phyloP scores from a whole-genome alignment of 805 yeast genomes.

The Barnettozyma californica region DNA sequence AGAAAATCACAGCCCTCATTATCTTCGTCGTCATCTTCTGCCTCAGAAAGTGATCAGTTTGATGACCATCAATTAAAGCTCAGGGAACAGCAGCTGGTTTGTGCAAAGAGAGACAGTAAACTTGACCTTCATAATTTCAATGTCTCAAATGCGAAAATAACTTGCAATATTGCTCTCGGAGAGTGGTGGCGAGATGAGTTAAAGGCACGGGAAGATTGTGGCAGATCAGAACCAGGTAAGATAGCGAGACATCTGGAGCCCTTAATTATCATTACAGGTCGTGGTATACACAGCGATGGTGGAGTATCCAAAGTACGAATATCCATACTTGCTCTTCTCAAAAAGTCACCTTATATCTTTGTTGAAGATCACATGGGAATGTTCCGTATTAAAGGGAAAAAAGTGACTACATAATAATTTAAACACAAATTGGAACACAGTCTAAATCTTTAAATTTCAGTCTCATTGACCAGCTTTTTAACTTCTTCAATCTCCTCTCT shows the following conservation, averaged over 20 bases:
- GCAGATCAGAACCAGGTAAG: slow-evolving; percentile 31
- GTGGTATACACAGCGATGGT: slow-evolving; percentile 63
- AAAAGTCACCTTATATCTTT: slow-evolving; percentile 34
- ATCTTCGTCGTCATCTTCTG: neutral
- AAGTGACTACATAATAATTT: slow-evolving; percentile 4
- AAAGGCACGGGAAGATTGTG: slow-evolving; percentile 35
- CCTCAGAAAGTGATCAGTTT: neutral
- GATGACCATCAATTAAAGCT: slow-evolving; percentile 11
- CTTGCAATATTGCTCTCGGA: slow-evolving; percentile 32
- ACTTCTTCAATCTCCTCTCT: slow-evolving; percentile 2
- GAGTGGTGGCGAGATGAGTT: slow-evolving; percentile 65
- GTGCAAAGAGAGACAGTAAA: slow-evolving; percentile 16
- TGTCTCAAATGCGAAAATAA: slow-evolving; percentile 41
- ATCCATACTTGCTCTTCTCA: slow-evolving; percentile 37
- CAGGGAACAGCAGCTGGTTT: slow-evolving; percentile 12
- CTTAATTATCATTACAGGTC: slow-evolving; percentile 53
- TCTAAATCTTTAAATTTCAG: neutral
- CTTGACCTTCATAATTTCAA: slow-evolving; percentile 56
- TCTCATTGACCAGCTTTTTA: slow-evolving; percentile 6
- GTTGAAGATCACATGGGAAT: slow-evolving; percentile 40
- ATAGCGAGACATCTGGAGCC: slow-evolving; percentile 38
- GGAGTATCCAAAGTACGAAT: slow-evolving; percentile 47
- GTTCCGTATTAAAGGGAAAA: slow-evolving; percentile 41
- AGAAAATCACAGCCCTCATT: slow-evolving; percentile 1
- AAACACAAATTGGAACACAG: neutral